Conservation (phyloP, 1,139 yeast genomes). For the Taphrina confusa region DNA sequence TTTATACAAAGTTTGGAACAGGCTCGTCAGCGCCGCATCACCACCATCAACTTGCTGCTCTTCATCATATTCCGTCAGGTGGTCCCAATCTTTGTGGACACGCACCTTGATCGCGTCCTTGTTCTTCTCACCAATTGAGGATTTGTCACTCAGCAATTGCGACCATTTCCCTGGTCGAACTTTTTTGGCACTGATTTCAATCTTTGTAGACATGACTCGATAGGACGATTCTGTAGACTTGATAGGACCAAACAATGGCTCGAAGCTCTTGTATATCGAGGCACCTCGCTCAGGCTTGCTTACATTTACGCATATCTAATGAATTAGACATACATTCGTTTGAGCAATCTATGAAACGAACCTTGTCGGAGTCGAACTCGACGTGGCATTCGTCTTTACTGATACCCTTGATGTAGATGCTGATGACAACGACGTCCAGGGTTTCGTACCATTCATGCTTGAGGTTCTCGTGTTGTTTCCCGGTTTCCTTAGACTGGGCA, state of each 20-base stretch:
- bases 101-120: conserved; percentile 57
- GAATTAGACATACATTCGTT: too few relatives aligned
- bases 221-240: conserved; percentile 52
- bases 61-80: conserved; percentile 51
- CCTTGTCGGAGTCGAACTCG: conserved; percentile 34
- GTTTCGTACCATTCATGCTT: conserved; percentile 83
- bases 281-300: too few relatives aligned
- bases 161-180: conserved; percentile 51
- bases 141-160: conserved; percentile 41
- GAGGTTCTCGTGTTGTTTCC: conserved; percentile 47
- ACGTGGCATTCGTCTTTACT: conserved; percentile 49
- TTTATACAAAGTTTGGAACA: conserved; percentile 67
- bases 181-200: conserved; percentile 63
- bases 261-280: too few relatives aligned
- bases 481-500: conserved; percentile 40
- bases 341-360: too few relatives aligned
- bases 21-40: conserved; percentile 59
- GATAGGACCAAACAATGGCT: conserved; percentile 58
- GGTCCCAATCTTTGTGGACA: conserved; percentile 69
- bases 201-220: conserved; percentile 67
- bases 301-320: too few relatives aligned
- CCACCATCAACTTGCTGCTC: conserved; percentile 46
- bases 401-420: conserved; percentile 70
- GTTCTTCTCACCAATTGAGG: conserved; percentile 36
- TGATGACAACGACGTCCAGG: conserved; percentile 58